Evolutionary conservation across 768 basidiomycete species (phyloP).

Genomic region (Galerina marginata): DNA sequence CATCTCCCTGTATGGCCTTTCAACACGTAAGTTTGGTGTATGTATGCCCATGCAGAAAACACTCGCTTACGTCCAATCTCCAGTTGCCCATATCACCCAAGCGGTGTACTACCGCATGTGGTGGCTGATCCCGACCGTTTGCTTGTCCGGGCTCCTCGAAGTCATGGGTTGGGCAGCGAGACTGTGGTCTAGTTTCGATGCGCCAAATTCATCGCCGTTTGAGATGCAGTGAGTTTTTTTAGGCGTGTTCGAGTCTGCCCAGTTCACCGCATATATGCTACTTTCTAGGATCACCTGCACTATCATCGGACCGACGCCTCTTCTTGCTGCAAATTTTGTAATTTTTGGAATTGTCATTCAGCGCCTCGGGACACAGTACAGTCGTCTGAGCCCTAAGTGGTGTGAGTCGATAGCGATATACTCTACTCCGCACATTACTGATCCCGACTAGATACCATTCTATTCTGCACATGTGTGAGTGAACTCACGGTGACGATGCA

Average conservation of each 20-base stretch:
- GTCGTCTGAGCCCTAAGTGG: constrained; percentile 48
- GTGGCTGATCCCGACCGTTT: constrained; percentile 58
- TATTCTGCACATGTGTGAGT: constrained; percentile 44
- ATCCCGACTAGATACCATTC: constrained; percentile 36
- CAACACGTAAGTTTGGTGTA: constrained; percentile 35
- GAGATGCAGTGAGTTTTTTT: constrained; percentile 45
- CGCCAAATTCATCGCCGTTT: constrained; percentile 32
- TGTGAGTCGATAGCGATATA: constrained; percentile 34
- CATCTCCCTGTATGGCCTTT: constrained; percentile 42
- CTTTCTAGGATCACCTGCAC: constrained; percentile 44
- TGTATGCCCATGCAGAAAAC: neutral
- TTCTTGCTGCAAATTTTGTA: constrained; percentile 63
- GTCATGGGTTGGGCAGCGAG: constrained; percentile 61
- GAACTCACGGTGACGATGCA: neutral
- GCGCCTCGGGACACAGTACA: constrained; percentile 52
- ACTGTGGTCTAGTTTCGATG: constrained; percentile 51
- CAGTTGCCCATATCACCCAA: constrained; percentile 55
- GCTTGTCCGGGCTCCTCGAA: constrained; percentile 57
- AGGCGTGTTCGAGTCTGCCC: neutral
- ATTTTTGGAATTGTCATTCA: constrained; percentile 54
- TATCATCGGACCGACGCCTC: constrained; percentile 61
- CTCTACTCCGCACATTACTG: neutral
- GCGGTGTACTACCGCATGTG: constrained; percentile 50
- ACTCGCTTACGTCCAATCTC: neutral
- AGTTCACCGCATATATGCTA: neutral